Percentiles rank a stretch among this genome's conserved stretches.
phyloP scores from a whole-genome alignment of 768 basidiomycete genomes.

The Austroboletus eburneus region DNA sequence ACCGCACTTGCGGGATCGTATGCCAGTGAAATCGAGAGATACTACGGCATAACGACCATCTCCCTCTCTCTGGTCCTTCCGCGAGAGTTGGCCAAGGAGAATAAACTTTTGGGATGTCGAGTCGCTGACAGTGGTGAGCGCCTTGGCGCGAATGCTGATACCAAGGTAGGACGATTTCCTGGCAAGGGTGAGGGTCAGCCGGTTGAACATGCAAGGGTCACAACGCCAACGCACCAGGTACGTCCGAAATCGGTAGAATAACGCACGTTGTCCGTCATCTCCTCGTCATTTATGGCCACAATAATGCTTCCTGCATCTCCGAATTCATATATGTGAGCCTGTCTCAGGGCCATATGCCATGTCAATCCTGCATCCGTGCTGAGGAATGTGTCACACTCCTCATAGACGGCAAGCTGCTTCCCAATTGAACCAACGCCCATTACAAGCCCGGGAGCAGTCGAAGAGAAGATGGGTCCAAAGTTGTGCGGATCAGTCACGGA shows the following conservation, averaged over 20 bases:
- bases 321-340: constrained; percentile 94
- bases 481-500: constrained; percentile 93
- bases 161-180: constrained; percentile 75
- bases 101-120: constrained; percentile 97
- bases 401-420: constrained; percentile 59
- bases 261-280: constrained; percentile 56
- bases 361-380: constrained; percentile 84
- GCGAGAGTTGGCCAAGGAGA: constrained; percentile 72
- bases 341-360: constrained; percentile 73
- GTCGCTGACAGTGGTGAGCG: constrained; percentile 87
- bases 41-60: constrained; percentile 66
- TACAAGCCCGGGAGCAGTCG: constrained; percentile 88
- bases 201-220: background rate
- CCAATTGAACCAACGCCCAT: constrained; percentile 98
- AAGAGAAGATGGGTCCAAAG: constrained; percentile 91
- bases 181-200: background rate
- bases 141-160: constrained; percentile 63
- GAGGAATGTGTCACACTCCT: constrained; percentile 90
- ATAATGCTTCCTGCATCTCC: constrained; percentile 84
- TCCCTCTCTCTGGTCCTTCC: constrained; percentile 48
- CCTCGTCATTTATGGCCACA: constrained; percentile 84
- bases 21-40: constrained; percentile 77
- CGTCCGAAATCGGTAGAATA: constrained; percentile 84
- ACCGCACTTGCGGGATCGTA: constrained; percentile 64
- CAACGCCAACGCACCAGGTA: constrained; percentile 63